A percentile compares a stretch with the other conserved stretches of the same genome.
phyloP scores from a whole-genome alignment of 768 basidiomycete genomes.

The Daedalea quercina region DNA sequence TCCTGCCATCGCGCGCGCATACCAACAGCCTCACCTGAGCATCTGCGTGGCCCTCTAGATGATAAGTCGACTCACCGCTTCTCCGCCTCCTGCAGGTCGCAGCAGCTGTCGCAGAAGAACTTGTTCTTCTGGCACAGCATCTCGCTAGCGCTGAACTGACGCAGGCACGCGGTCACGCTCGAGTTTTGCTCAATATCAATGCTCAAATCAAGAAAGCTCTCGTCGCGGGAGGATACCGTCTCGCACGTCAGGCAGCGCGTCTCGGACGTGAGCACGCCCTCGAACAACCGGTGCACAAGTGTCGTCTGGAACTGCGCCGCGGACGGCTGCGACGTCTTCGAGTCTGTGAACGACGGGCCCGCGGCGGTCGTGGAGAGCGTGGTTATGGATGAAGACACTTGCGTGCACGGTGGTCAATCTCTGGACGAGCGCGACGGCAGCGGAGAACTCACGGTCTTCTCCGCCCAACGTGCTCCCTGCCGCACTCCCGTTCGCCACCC shows the following conservation, averaged over 20 bases:
- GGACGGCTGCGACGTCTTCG: slow-evolving; percentile 34
- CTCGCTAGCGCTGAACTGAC: slow-evolving; percentile 95
- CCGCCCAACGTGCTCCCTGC: slow-evolving; percentile 16
- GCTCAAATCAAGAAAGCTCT: slow-evolving; percentile 95
- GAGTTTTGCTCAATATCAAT: slow-evolving; percentile 99
- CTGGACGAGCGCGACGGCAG: background rate
- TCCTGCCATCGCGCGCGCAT: slow-evolving; percentile 43
- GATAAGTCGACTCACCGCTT: slow-evolving; percentile 57
- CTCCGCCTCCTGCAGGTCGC: slow-evolving; percentile 96
- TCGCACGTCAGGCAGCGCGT: slow-evolving; percentile 98
- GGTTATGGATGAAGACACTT: slow-evolving; percentile 56
- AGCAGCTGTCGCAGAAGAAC: slow-evolving; percentile 97
- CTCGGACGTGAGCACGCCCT: slow-evolving; percentile 92
- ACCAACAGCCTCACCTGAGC: background rate
- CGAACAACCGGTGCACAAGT: slow-evolving; percentile 88
- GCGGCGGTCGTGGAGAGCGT: slow-evolving; percentile 45
- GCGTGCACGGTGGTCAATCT: background rate
- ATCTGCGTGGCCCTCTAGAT: background rate
- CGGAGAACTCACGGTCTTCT: slow-evolving; percentile 57
- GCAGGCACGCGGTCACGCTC: slow-evolving; percentile 90
- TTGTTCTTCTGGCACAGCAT: slow-evolving; percentile 99
- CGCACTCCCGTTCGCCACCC: slow-evolving; percentile 2
- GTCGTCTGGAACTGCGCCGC: slow-evolving; percentile 36
- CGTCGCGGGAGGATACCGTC: slow-evolving; percentile 86
- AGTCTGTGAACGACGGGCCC: slow-evolving; percentile 37